These are phyloP conservation scores for Boletus pseudopeckii DNA, from an alignment of 768 basidiomycete genomes.

Conservation along the genomic window DNA sequence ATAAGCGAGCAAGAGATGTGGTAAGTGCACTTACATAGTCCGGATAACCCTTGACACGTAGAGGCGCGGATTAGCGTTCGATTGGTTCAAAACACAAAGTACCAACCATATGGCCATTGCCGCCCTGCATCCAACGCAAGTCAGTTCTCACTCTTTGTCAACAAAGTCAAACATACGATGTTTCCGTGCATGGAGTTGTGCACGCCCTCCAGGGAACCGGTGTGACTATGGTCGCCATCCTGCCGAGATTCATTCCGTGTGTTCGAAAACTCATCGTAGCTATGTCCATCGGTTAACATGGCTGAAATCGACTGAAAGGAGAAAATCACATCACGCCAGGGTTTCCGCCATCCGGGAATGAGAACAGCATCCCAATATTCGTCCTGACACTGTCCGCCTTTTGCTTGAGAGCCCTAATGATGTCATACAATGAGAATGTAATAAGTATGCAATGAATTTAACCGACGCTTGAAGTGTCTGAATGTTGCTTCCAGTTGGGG, in stretches of 20 bases:
- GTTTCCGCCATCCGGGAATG: slow-evolving; percentile 14
- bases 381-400: slow-evolving; percentile 10
- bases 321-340: slow-evolving; percentile 9
- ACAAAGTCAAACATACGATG: slow-evolving; percentile 12
- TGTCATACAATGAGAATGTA: neutral
- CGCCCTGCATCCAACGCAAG: slow-evolving; percentile 11
- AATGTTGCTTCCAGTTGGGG: slow-evolving; percentile 11
- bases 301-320: neutral
- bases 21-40: slow-evolving; percentile 21
- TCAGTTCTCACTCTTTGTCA: neutral
- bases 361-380: slow-evolving; percentile 19
- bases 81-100: neutral
- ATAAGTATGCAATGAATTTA: neutral
- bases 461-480: slow-evolving; percentile 15
- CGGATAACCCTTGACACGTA: slow-evolving; percentile 10
- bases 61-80: neutral
- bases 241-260: slow-evolving; percentile 18
- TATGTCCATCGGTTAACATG: slow-evolving; percentile 2
- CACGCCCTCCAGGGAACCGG: slow-evolving; percentile 21
- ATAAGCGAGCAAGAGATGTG: neutral
- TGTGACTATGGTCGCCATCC: slow-evolving; percentile 4
- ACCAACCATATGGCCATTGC: slow-evolving; percentile 29
- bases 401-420: slow-evolving; percentile 16
- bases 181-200: slow-evolving; percentile 20
- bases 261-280: slow-evolving; percentile 32